These are phyloP conservation scores for Penicillium parvum DNA, from an alignment of 495 filamentous ascomycete species.

Conservation along the genomic window DNA sequence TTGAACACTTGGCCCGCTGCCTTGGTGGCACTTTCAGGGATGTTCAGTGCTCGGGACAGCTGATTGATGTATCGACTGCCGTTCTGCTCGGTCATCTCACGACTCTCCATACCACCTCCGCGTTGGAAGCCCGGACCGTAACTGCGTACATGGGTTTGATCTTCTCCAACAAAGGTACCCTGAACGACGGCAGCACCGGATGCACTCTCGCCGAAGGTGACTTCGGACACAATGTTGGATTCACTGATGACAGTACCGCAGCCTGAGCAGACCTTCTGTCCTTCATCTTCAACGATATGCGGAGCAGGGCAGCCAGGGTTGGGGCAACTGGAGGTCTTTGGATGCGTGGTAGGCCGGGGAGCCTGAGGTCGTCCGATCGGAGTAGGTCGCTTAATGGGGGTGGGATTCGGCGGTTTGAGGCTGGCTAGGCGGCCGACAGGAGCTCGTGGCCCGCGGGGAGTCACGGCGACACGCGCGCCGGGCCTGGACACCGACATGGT, in stretches of 20 bases:
- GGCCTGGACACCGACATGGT: conserved; percentile 30
- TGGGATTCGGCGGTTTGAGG: conserved; percentile 32
- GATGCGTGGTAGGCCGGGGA: conserved; percentile 35
- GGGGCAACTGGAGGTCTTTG: conserved; percentile 41
- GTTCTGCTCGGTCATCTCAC: conserved; percentile 69
- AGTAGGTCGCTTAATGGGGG: conserved; percentile 37
- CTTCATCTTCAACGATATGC: conserved; percentile 51
- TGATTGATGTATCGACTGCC: conserved; percentile 50
- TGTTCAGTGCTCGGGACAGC: conserved; percentile 46
- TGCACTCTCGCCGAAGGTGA: conserved; percentile 80
- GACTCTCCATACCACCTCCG: conserved; percentile 54
- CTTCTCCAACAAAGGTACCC: conserved; percentile 78
- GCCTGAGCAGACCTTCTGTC: conserved; percentile 61
- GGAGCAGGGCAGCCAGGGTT: conserved; percentile 47
- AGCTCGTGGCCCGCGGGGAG: conserved; percentile 30
- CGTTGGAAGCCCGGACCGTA: conserved; percentile 54
- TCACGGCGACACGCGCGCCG: conserved; percentile 29
- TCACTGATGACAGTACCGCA: conserved; percentile 82
- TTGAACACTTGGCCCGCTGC: conserved; percentile 70
- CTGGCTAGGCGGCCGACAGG: conserved; percentile 41
- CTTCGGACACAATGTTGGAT: conserved; percentile 83
- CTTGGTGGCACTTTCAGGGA: conserved; percentile 56
- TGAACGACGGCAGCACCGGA: conserved; percentile 87
- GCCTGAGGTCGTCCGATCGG: conserved; percentile 31
- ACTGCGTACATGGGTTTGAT: conserved; percentile 64